Evolutionary conservation across 495 filamentous ascomycete species (phyloP), one percentile per base, ranked within the genome.

Genomic region (Penicillium robsamsonii): DNA sequence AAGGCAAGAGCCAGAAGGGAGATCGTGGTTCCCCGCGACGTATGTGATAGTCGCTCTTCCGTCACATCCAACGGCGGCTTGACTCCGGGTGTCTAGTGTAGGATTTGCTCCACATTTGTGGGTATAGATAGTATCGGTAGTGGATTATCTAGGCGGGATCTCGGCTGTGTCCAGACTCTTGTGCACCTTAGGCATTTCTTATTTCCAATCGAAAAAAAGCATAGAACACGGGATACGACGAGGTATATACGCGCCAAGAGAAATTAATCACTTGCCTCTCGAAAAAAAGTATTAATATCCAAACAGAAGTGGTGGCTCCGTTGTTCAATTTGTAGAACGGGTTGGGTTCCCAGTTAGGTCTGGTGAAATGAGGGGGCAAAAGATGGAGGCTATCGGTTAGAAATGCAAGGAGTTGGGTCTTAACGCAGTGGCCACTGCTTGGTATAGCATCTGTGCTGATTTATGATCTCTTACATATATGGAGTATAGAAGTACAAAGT

Each of bases 31-130:
- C 41, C 22, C 30, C 20, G 11, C 24, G 38, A 18, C 22, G 25
- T 15, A 40, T 52, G 38, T 22, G 50, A 40, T 53, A 5, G 38
- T 31, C 12, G 12, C 15, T 24, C 22, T 11, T 29, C 22, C 30
- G 30, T 53, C 41, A 45, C 51, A 37, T 54, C 20, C 20, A 54
- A 54, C 43, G 52, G 50, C 38, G 27, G 1, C 24, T 9, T 38
- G 35, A 17, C 35, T 38, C n/a, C 15, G 13, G 17, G 7, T 11
- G 1, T 20, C 48, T 15, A 40, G 22, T 10, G 4, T 50, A 10
- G 12, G 1, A 13, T 42, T 42, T 31, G 18, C 46, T 17, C 46
- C 46, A 41, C 38, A 24, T 40, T 24, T 22, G 37, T 25, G n/a
- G 37, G 30, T n/a, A n/a, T n/a, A n/a, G n/a, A n/a, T n/a, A n/a